These are phyloP conservation scores for Kappamyces sp. DNA, from an alignment of 192 early-diverging fungal genomes.

Conservation along the genomic window DNA sequence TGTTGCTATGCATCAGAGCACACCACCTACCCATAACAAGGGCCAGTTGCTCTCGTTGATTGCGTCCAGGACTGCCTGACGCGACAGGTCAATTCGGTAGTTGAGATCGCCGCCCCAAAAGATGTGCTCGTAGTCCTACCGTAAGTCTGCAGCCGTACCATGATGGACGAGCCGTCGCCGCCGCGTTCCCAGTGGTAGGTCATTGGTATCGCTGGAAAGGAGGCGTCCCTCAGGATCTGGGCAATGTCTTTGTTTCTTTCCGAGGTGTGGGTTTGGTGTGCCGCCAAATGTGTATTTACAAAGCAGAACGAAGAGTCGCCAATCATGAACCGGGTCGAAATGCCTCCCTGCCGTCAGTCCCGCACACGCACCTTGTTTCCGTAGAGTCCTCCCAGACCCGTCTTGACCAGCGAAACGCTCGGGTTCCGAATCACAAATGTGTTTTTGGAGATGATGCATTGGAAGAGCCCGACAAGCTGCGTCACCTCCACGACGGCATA, in stretches of 20 bases:
- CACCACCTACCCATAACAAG: conserved; percentile 40
- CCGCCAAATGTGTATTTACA: conserved; percentile 81
- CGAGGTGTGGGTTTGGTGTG: conserved; percentile 68
- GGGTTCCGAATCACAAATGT: conserved; percentile 41
- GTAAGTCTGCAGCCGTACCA: conserved; percentile 37
- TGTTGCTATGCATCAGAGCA: conserved; percentile 23
- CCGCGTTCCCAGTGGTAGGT: conserved; percentile 57
- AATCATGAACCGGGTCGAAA: conserved; percentile 67
- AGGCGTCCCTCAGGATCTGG: conserved; percentile 59
- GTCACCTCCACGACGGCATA: conserved; percentile 3
- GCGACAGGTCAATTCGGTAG: conserved; percentile 76
- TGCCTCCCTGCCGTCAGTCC: conserved; percentile 54
- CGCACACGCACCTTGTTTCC: conserved; percentile 75
- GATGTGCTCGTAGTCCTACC: conserved; percentile 17
- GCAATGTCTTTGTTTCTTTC: conserved; percentile 71
- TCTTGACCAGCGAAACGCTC: conserved; percentile 75
- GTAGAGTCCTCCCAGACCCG: conserved; percentile 78
- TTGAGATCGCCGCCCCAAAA: conserved; percentile 80
- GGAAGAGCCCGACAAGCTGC: conserved; percentile 87
- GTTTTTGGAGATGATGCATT: conserved; percentile 74
- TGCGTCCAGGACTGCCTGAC: conserved; percentile 60
- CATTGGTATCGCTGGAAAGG: conserved; percentile 28
- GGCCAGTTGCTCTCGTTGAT: conserved; percentile 54
- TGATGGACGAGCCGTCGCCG: conserved; percentile 80
- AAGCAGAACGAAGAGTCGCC: conserved; percentile 79